Evolutionary conservation across 257 asterid genomes (phyloP), one percentile per base, ranked within the genome.

Genomic region (Ehretia macrophylla): DNA sequence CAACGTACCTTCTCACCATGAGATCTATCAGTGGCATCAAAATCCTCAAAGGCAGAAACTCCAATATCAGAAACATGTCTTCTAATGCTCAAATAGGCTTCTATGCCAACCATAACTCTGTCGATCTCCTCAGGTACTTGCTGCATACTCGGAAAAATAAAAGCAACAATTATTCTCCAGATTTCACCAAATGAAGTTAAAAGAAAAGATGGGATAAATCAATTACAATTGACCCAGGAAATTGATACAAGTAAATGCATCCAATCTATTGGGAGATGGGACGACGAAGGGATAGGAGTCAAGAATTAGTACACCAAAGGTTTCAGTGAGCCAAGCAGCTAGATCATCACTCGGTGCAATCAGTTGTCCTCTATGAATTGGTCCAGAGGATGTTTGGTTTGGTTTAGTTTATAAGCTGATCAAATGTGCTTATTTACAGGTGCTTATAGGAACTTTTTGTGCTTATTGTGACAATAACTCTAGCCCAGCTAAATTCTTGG

Each of bases 111-210:
- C 97, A 93, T 80, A 64, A 93, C 86, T 75, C 97, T 83, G 50
- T 93, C 97, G 17, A 89, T 78, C 84, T 93, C 99, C 81, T 93
- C 99, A 5, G 99, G 96, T 55, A 86, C 88, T 93, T 93, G 99
- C 99, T 93, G 88, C 40, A 66, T 19, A 75, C 63, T 47, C 48
- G 32, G 11, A 17, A n/a, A 70, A 70, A 71, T 20, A 67, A 59
- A 58, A 19, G 57, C 59, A 53, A 66, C 50, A 23, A 75, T 53
- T 60, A 67, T 40, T 66, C 22, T 44, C 35, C 37, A 65, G 51
- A 20, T 62, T 55, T 65, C 51, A 52, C 48, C 57, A 56, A 50
- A 62, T 44, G 10, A 56, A 19, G 17, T 48, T 38, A 39, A 59
- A 59, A 35, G 49, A 32, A 42, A 54, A 40, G 42, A 18, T 5